Percentiles rank a stretch among this genome's conserved stretches.
phyloP scores from a whole-genome alignment of 352 stramenopile genomes.

The Globisporangium acanthophoron region DNA sequence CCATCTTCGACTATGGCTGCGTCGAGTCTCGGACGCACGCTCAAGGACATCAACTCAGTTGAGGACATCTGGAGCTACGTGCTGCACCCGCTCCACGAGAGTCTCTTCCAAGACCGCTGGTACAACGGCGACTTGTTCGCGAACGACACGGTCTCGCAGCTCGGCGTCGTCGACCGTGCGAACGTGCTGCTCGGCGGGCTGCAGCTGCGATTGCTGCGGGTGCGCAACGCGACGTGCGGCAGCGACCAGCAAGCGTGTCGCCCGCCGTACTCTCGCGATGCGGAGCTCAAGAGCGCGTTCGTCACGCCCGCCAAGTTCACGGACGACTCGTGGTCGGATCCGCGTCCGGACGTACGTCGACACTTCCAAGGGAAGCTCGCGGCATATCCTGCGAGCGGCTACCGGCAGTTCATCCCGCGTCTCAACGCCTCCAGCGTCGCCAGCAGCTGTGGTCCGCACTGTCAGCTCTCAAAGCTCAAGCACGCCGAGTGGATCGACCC shows the following conservation, averaged over 20 bases:
- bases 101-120: conserved; percentile 45
- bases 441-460: conserved; percentile 25
- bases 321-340: conserved; percentile 23
- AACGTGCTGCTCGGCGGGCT: conserved; percentile 59
- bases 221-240: conserved; percentile 20
- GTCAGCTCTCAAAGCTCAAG: conserved; percentile 29
- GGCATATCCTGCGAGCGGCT: conserved; percentile 22
- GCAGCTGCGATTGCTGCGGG: conserved; percentile 44
- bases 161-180: conserved; percentile 39
- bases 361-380: conserved; percentile 26
- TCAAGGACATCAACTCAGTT: conserved; percentile 32
- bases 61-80: conserved; percentile 56
- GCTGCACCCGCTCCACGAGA: conserved; percentile 26
- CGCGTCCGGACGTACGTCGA: conserved; percentile 1
- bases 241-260: conserved; percentile 20
- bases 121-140: conserved; percentile 54
- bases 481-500: conserved; percentile 46
- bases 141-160: conserved; percentile 37
- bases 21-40: conserved; percentile 6
- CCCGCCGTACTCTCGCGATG: conserved; percentile 22
- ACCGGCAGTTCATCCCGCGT: conserved; percentile 20
- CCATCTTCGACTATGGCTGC: not conserved
- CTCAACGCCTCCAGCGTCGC: conserved; percentile 6
- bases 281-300: conserved; percentile 17
- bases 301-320: conserved; percentile 15